These are phyloP conservation scores for Fusarium cicatricum DNA, from an alignment of 2,329 filamentous ascomycete genomes.

Conservation along the genomic window DNA sequence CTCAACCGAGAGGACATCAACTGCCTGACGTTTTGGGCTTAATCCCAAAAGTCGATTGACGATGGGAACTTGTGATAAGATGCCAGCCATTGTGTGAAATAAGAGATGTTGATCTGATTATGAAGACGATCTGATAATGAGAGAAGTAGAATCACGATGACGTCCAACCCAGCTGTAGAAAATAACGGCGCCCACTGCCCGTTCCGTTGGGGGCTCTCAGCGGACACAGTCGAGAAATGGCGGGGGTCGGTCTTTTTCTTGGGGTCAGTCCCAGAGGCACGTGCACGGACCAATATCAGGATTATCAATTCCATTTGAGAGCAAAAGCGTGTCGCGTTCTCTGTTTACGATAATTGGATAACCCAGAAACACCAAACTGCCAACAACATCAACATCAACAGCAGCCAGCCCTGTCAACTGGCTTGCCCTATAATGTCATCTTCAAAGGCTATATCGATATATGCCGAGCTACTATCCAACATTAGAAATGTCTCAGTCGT, in stretches of 20 bases:
- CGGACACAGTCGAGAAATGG: constrained; percentile 38
- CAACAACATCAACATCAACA: background rate
- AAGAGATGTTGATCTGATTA: constrained; percentile 4
- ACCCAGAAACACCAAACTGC: no score
- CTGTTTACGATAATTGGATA: no score
- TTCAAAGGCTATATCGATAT: constrained; percentile 52
- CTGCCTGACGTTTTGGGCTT: constrained; percentile 45
- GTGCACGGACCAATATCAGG: constrained; percentile 33
- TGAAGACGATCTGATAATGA: constrained; percentile 18
- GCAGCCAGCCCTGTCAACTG: background rate
- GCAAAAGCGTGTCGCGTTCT: constrained; percentile 15
- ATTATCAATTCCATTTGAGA: no score
- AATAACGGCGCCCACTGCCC: constrained; percentile 18
- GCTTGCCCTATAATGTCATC: constrained; percentile 24
- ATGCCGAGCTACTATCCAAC: constrained; percentile 71
- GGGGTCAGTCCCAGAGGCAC: constrained; percentile 19
- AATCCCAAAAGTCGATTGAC: constrained; percentile 41
- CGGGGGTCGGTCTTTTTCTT: constrained; percentile 37
- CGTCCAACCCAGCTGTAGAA: constrained; percentile 27
- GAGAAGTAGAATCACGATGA: constrained; percentile 31
- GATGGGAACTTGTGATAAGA: constrained; percentile 47
- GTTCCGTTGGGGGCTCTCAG: constrained; percentile 34
- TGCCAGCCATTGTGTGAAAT: constrained; percentile 43
- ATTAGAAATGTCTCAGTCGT: constrained; percentile 70
- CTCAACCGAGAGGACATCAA: constrained; percentile 72